phyloP scores from a whole-genome alignment of 805 yeast genomes.

The Metschnikowia kofuensis region DNA sequence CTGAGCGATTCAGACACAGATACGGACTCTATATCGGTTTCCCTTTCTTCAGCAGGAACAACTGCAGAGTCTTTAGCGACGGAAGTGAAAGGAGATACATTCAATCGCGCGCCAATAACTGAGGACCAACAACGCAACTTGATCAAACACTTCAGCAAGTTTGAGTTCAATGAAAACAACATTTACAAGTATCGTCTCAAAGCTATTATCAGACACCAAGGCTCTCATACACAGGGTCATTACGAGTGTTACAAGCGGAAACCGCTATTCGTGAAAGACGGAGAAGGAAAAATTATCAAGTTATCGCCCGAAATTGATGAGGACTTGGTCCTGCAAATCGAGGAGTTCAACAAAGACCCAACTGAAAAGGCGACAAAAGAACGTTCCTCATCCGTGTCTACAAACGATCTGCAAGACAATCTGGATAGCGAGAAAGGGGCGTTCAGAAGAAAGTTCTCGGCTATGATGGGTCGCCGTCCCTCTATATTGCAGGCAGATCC shows the following conservation, averaged over 20 bases:
- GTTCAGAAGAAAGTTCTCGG: constrained; percentile 35
- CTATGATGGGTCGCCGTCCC: constrained; percentile 42
- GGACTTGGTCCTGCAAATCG: constrained; percentile 5
- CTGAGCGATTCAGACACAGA: constrained; percentile 11
- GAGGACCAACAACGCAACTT: constrained; percentile 36
- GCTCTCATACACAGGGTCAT: constrained; percentile 86
- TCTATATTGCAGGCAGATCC: constrained; percentile 40
- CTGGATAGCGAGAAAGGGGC: constrained; percentile 23
- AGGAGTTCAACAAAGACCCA: neutral
- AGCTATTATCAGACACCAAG: constrained; percentile 81
- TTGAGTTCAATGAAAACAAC: constrained; percentile 41
- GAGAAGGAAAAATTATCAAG: constrained; percentile 39
- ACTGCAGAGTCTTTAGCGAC: constrained; percentile 8
- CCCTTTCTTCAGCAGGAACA: constrained; percentile 10
- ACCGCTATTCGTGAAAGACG: constrained; percentile 53
- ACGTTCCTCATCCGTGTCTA: constrained; percentile 12
- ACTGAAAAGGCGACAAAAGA: neutral
- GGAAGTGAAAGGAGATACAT: constrained; percentile 20
- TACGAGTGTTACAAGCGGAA: constrained; percentile 85
- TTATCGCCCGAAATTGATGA: constrained; percentile 40
- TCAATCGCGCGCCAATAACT: constrained; percentile 37
- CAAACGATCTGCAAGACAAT: constrained; percentile 14
- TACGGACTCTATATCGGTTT: neutral
- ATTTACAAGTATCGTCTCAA: constrained; percentile 54
- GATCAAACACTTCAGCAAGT: constrained; percentile 33